Percentiles rank a stretch among this genome's conserved stretches.
Evolutionary conservation across 2,329 filamentous ascomycete species (phyloP).

Genomic region (Stromatinia cepivora): DNA sequence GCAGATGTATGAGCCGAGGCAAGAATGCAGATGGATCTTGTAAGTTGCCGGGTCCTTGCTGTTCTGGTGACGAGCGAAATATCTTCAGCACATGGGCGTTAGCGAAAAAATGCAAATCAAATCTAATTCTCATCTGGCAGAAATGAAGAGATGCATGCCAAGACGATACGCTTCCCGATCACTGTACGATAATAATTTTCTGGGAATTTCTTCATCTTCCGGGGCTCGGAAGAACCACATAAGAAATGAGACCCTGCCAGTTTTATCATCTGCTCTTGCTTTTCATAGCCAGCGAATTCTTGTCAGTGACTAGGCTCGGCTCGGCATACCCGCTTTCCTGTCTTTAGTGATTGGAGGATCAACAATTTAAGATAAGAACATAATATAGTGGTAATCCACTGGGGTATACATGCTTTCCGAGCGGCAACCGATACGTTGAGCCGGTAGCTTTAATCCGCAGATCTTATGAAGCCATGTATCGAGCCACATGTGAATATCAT

Average conservation of each 20-base stretch:
- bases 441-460: not conserved
- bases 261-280: not conserved
- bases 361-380: not conserved
- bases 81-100: not conserved
- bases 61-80: conserved; percentile 1
- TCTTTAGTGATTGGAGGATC: not conserved
- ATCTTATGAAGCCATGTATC: not conserved
- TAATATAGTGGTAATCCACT: not conserved
- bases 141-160: not conserved
- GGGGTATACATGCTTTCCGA: not conserved
- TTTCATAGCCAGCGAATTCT: not conserved
- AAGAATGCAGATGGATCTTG: not conserved
- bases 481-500: not conserved
- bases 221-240: not conserved
- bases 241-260: not conserved
- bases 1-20: not conserved
- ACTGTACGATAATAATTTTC: not conserved
- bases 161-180: not conserved
- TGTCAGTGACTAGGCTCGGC: not conserved
- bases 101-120: not conserved
- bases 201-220: no score
- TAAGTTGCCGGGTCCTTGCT: not conserved
- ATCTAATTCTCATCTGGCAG: not conserved
- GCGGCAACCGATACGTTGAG: conserved; percentile 6
- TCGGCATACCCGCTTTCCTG: conserved; percentile 13